A percentile compares a stretch with the other conserved stretches of the same genome.
Evolutionary conservation across 192 early-diverging fungal genomes (phyloP).

Genomic region (Coemansia sp.): DNA sequence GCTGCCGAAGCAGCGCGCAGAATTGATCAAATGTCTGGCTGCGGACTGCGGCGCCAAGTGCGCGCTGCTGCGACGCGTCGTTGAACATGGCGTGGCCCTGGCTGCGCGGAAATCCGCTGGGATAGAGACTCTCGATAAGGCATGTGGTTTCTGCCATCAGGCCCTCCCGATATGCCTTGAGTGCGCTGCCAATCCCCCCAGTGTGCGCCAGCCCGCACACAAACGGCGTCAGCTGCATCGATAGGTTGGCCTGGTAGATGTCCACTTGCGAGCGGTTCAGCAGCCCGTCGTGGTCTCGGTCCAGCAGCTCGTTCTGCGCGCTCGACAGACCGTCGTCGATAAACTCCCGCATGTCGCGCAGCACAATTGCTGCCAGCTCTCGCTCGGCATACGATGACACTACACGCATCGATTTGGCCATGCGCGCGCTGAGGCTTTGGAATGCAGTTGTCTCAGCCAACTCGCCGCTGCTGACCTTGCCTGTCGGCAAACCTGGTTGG

Average conservation of each 20-base stretch:
- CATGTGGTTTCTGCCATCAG: slow-evolving; percentile 74
- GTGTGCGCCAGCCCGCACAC: slow-evolving; percentile 77
- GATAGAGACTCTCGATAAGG: slow-evolving; percentile 72
- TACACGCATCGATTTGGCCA: slow-evolving; percentile 14
- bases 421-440: slow-evolving; percentile 21
- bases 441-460: slow-evolving; percentile 31
- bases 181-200: slow-evolving; percentile 60
- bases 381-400: slow-evolving; percentile 37
- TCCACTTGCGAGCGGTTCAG: slow-evolving; percentile 31
- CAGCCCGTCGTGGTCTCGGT: slow-evolving; percentile 2
- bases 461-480: not conserved
- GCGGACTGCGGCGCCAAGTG: slow-evolving; percentile 58
- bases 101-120: slow-evolving; percentile 34
- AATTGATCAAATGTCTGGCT: slow-evolving; percentile 87
- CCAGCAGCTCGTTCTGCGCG: slow-evolving; percentile 11
- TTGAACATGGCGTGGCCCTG: slow-evolving; percentile 33
- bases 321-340: slow-evolving; percentile 47
- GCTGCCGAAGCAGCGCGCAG: slow-evolving; percentile 69
- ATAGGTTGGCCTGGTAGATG: slow-evolving; percentile 50
- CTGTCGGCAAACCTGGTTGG: not conserved
- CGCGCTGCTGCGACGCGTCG: slow-evolving; percentile 41
- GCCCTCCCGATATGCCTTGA: slow-evolving; percentile 77
- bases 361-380: slow-evolving; percentile 39
- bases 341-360: slow-evolving; percentile 52
- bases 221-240: slow-evolving; percentile 65